Percentiles rank a stretch among this genome's conserved stretches.
phyloP scores from a whole-genome alignment of 176 grass and related monocot genomes.

The Stipa capillata region DNA sequence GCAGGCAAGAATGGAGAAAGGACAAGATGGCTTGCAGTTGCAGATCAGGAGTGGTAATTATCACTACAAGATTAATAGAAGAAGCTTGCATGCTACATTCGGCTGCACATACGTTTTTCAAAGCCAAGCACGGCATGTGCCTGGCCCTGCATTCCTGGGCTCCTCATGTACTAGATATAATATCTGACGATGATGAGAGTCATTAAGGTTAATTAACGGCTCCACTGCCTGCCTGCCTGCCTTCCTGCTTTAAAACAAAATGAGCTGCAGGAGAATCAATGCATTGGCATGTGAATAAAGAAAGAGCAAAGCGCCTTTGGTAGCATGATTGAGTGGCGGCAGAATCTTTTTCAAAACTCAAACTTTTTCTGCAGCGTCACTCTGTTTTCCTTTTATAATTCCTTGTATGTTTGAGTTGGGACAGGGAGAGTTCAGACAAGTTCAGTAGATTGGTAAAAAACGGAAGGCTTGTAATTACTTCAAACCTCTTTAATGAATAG shows the following conservation, averaged over 20 bases:
- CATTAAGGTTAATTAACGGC: conserved; percentile 21
- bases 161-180: neutral
- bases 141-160: conserved; percentile 21
- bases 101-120: neutral
- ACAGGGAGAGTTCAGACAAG: neutral
- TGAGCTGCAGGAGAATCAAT: neutral
- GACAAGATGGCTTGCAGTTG: too few relatives aligned
- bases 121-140: conserved; percentile 15
- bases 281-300: conserved; percentile 34
- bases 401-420: neutral
- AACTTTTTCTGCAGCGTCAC: neutral
- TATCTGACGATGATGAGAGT: neutral
- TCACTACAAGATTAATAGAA: neutral
- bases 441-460: neutral
- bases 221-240: too few relatives aligned
- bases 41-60: neutral
- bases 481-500: too few relatives aligned
- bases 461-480: neutral
- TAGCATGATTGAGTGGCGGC: neutral
- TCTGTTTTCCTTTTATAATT: neutral
- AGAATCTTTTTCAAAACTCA: conserved; percentile 28
- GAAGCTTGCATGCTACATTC: neutral
- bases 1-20: too few relatives aligned
- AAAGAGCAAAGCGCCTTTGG: conserved; percentile 15
- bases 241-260: neutral